A percentile compares a stretch with the other conserved stretches of the same genome.
phyloP scores from a whole-genome alignment of 805 yeast genomes.

The Metschnikowia koreensis region DNA sequence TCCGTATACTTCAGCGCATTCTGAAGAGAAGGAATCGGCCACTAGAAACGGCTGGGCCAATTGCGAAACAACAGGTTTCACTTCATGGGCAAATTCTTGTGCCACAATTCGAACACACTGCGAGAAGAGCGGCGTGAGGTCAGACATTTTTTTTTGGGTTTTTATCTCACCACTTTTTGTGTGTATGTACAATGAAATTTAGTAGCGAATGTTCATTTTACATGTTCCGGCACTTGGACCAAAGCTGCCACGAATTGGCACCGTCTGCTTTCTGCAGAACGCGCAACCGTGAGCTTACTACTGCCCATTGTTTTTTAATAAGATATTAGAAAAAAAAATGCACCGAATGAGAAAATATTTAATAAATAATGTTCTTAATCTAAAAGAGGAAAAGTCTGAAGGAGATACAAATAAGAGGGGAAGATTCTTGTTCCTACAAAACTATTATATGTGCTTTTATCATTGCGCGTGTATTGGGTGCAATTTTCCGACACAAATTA shows the following conservation, averaged over 20 bases:
- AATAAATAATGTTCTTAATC: too few relatives aligned
- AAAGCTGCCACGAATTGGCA: not conserved
- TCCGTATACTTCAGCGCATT: constrained; percentile 35
- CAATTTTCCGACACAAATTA: too few relatives aligned
- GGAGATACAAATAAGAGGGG: too few relatives aligned
- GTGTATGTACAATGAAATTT: not conserved
- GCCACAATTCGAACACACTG: constrained; percentile 48
- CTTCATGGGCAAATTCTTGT: constrained; percentile 25
- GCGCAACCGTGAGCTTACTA: not conserved
- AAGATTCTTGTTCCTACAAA: too few relatives aligned
- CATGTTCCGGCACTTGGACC: not conserved
- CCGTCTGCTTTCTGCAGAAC: not conserved
- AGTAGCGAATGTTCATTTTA: too few relatives aligned
- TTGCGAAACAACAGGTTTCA: not conserved
- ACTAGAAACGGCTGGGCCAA: constrained; percentile 14
- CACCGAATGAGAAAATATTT: too few relatives aligned
- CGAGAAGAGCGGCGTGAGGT: constrained; percentile 47
- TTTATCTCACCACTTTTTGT: not conserved
- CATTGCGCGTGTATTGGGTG: too few relatives aligned
- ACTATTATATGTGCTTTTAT: too few relatives aligned
- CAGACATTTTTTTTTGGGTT: constrained; percentile 34
- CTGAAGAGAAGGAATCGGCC: constrained; percentile 42
- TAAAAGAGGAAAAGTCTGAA: too few relatives aligned
- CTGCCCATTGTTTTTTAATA: too few relatives aligned
- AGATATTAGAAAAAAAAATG: too few relatives aligned